Evolutionary conservation across 345 rosid species (phyloP), one percentile per base, ranked within the genome.

Genomic region (Melastoma malabathricum): DNA sequence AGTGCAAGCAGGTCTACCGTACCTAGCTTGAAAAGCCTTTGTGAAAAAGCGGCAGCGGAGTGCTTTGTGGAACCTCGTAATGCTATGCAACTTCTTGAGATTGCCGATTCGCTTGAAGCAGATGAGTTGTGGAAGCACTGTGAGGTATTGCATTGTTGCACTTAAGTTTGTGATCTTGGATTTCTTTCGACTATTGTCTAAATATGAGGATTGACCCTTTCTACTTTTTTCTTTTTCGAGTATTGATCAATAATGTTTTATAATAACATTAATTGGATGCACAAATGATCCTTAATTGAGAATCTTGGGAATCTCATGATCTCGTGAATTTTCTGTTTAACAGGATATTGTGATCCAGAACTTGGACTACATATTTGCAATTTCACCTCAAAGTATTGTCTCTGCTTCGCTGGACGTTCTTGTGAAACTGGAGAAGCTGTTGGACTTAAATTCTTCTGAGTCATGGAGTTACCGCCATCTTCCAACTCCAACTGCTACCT

Each of bases 81-180:
- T 67, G 83, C 82, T 18, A 59, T 87, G 56, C 96, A 87, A 50
- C 68, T 92, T 65, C 93, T 92, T 59, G 98, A 92, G 61, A 79
- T 92, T 74, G 95, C 96, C 4, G 96, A 86, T 79, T 71, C 98
- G 50, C 95, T 92, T 62, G 95, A 63, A 59, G 98, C 98, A 1
- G 80, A 77, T 59, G 79, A 83, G 51, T 70, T 87, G 53, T 82
- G 69, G 69, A 87, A 84, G 72, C 80, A 92, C 58, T 44, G 98
- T 44, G 89, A 92, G 96, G 98, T 92, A 78, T 48, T 12, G 25
- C 18, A 58, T 19, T 16, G 5, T n/a, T 18, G 15, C 10, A 43
- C 3, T 0, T 44, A n/a, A 22, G 17, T 39, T 22, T 14, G n/a
- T n/a, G 13, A 20, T 31, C 31, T 15, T 0, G 14, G 15, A 31